Conservation (phyloP, 345 rosid genomes). For the Physaria fendleri region DNA sequence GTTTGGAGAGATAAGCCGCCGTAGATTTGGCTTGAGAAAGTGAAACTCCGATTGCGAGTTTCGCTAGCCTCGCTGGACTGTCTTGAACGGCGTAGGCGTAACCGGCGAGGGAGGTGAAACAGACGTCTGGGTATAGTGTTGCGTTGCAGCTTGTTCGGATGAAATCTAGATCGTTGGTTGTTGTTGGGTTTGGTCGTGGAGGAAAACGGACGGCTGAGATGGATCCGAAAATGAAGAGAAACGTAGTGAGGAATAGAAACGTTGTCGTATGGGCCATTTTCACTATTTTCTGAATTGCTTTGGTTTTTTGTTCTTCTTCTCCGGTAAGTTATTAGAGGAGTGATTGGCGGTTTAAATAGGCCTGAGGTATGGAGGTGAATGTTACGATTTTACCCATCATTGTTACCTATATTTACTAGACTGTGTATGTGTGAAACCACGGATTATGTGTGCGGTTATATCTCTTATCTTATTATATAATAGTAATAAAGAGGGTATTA, state of each 20-base stretch:
- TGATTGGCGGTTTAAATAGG: constrained; percentile 25
- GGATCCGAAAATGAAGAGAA: constrained; percentile 29
- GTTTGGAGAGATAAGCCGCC: constrained; percentile 47
- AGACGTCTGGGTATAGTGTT: constrained; percentile 70
- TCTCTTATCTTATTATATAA: neutral
- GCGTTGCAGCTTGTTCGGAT: constrained; percentile 69
- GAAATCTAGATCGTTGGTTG: constrained; percentile 43
- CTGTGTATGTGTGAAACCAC: constrained; percentile 18
- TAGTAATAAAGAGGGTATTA: neutral
- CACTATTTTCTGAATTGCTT: neutral
- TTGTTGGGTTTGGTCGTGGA: constrained; percentile 4
- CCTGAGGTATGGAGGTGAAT: neutral
- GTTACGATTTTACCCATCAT: neutral
- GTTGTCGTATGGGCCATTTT: constrained; percentile 28
- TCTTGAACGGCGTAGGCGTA: constrained; percentile 49
- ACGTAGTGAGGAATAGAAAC: constrained; percentile 22
- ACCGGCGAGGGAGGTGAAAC: constrained; percentile 59
- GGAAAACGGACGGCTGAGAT: constrained; percentile 21
- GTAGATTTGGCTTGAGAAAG: constrained; percentile 44
- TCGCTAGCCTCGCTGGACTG: constrained; percentile 56
- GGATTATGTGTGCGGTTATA: neutral
- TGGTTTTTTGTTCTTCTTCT: neutral
- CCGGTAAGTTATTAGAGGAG: neutral
- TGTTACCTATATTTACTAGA: neutral
- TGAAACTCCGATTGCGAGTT: constrained; percentile 50